Percentiles rank a stretch among this genome's conserved stretches.
These are phyloP conservation scores for Gynochthodes officinalis DNA, from an alignment of 257 asterid species.

Conservation along the genomic window DNA sequence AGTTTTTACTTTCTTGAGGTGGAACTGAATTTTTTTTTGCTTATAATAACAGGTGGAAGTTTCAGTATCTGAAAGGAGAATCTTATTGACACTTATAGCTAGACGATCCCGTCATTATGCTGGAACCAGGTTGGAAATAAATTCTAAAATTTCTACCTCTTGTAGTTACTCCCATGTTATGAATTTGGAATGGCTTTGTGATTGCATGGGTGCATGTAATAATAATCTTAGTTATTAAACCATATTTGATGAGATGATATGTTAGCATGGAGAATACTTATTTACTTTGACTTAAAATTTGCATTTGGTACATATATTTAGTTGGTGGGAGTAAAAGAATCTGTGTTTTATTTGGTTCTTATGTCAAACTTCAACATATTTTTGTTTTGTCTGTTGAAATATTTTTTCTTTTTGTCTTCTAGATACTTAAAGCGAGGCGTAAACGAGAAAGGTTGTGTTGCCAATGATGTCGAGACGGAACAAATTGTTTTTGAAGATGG, in stretches of 20 bases:
- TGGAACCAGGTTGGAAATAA: conserved; percentile 73
- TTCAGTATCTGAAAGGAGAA: conserved; percentile 52
- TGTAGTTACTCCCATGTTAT: not conserved
- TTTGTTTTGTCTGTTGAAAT: not conserved
- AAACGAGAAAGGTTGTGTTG: conserved; percentile 91
- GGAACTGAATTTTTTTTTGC: conserved; percentile 11
- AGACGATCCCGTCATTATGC: conserved; percentile 97
- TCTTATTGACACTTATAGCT: conserved; percentile 70
- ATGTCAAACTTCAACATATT: not conserved
- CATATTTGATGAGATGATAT: not conserved
- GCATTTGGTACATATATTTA: not conserved
- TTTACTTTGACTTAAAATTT: not conserved
- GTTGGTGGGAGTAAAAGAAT: not conserved
- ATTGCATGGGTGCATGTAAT: not conserved
- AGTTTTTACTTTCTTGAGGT: not conserved
- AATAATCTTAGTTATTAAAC: too few relatives aligned
- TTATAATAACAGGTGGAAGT: conserved; percentile 53
- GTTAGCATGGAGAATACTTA: not conserved
- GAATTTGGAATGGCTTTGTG: not conserved
- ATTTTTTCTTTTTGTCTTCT: conserved; percentile 17
- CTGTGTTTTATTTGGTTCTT: not conserved
- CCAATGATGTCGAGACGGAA: conserved; percentile 97
- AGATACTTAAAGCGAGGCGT: conserved; percentile 93
- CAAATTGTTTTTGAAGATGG: conserved; percentile 80
- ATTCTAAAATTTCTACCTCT: not conserved